These are phyloP conservation scores for Botrytis fragariae DNA, from an alignment of 2,329 filamentous ascomycete genomes.

Conservation along the genomic window DNA sequence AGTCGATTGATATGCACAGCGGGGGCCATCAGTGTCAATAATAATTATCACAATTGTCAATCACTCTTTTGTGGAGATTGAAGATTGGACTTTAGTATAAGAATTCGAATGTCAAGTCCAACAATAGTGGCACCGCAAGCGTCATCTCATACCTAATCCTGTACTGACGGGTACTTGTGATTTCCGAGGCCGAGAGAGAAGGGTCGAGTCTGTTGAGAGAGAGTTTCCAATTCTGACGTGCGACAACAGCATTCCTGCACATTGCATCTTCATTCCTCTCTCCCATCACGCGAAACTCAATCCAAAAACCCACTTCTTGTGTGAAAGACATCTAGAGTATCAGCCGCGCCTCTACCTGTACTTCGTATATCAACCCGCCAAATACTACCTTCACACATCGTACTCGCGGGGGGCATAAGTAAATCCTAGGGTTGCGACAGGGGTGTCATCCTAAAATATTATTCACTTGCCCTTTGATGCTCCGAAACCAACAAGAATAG, in stretches of 20 bases:
- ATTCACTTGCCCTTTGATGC: not conserved
- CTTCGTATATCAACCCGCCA: not conserved
- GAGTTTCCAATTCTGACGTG: constrained; percentile 6
- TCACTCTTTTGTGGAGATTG: not conserved
- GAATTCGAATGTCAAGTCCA: not conserved
- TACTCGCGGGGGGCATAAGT: constrained; percentile 4
- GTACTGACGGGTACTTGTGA: not conserved
- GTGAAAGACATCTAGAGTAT: not conserved
- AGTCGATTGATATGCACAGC: not conserved
- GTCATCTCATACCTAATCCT: not conserved
- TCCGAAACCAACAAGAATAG: constrained; percentile 7
- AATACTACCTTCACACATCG: not conserved
- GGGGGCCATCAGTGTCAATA: not conserved
- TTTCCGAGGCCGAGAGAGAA: not conserved
- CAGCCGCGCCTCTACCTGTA: not conserved
- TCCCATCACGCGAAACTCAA: not conserved
- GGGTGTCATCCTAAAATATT: constrained; percentile 6
- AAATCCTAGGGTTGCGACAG: not conserved
- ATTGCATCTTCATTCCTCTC: constrained; percentile 13
- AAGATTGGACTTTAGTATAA: no score
- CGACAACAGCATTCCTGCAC: constrained; percentile 17
- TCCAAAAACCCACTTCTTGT: not conserved
- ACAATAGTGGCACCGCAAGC: not conserved
- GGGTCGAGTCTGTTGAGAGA: not conserved
- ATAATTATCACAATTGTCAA: not conserved